Percentiles rank a stretch among this genome's conserved stretches.
Evolutionary conservation across 345 rosid species (phyloP).

Genomic region (Brassica carinata): DNA sequence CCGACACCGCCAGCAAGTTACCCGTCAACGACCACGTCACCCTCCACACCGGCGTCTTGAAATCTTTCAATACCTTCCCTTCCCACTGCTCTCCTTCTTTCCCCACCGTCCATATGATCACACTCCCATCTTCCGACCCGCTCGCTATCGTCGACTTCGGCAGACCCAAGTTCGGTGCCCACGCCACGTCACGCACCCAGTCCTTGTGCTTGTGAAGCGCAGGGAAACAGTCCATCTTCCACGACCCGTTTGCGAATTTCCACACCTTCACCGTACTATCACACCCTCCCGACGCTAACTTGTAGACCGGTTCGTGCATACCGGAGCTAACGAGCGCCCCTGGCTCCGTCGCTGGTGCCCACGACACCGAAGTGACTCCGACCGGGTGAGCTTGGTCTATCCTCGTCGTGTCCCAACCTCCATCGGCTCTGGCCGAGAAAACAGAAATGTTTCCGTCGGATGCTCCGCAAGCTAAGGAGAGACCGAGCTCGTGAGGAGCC

Average conservation of each 20-base stretch:
- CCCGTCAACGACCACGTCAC: constrained; percentile 72
- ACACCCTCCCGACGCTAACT: constrained; percentile 62
- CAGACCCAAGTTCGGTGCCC: constrained; percentile 76
- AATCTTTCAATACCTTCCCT: constrained; percentile 61
- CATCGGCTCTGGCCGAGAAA: constrained; percentile 57
- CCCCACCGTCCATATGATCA: constrained; percentile 56
- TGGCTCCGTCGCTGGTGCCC: constrained; percentile 68
- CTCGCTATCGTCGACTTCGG: constrained; percentile 68
- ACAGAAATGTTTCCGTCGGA: constrained; percentile 68
- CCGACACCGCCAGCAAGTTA: constrained; percentile 59
- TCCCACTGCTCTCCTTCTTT: constrained; percentile 69
- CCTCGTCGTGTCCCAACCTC: constrained; percentile 62
- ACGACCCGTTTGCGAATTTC: constrained; percentile 55
- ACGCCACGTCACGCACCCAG: constrained; percentile 72
- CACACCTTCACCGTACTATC: constrained; percentile 66
- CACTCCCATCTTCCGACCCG: constrained; percentile 66
- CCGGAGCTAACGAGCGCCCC: constrained; percentile 59
- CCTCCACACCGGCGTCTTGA: constrained; percentile 61
- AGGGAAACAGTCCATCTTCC: constrained; percentile 68
- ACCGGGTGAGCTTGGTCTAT: constrained; percentile 71
- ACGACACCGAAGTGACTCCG: constrained; percentile 67
- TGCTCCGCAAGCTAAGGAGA: constrained; percentile 68
- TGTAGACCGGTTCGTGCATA: constrained; percentile 54
- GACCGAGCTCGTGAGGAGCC: constrained; percentile 75
- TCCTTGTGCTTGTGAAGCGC: constrained; percentile 63